phyloP scores from a whole-genome alignment of 495 filamentous ascomycete genomes.

The Haplographium delicatum region DNA sequence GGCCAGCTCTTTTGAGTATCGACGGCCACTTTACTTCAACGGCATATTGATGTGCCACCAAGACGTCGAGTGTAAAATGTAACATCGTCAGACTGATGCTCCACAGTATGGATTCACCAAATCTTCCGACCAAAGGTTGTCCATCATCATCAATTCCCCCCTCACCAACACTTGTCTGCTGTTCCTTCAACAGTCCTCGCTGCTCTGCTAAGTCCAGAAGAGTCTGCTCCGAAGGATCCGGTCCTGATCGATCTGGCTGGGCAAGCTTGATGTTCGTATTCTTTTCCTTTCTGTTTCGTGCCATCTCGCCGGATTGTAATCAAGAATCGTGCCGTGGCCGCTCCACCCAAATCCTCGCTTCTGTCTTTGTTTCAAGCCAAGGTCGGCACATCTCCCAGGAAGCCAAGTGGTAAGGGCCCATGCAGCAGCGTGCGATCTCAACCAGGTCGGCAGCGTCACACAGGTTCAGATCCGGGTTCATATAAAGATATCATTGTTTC shows the following conservation, averaged over 20 bases:
- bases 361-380: neutral
- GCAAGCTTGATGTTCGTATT: slow-evolving; percentile 48
- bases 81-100: slow-evolving; percentile 69
- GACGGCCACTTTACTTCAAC: slow-evolving; percentile 55
- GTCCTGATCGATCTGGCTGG: slow-evolving; percentile 52
- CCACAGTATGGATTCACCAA: slow-evolving; percentile 60
- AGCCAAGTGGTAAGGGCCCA: too few relatives aligned
- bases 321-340: neutral
- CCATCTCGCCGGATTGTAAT: slow-evolving; percentile 13
- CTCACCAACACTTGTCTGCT: slow-evolving; percentile 32
- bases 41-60: slow-evolving; percentile 89
- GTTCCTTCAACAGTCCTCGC: slow-evolving; percentile 42
- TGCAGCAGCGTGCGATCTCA: too few relatives aligned
- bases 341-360: neutral
- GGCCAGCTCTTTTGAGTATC: slow-evolving; percentile 46
- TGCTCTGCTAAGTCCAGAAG: slow-evolving; percentile 61
- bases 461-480: too few relatives aligned
- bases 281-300: slow-evolving; percentile 43
- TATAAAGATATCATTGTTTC: too few relatives aligned
- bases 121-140: slow-evolving; percentile 37
- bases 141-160: slow-evolving; percentile 26
- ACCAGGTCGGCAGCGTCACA: too few relatives aligned
- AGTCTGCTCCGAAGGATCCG: slow-evolving; percentile 48
- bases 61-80: slow-evolving; percentile 80
- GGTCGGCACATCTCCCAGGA: too few relatives aligned